phyloP scores from a whole-genome alignment of 2,329 filamentous ascomycete species.

The Akanthomyces muscarius region DNA sequence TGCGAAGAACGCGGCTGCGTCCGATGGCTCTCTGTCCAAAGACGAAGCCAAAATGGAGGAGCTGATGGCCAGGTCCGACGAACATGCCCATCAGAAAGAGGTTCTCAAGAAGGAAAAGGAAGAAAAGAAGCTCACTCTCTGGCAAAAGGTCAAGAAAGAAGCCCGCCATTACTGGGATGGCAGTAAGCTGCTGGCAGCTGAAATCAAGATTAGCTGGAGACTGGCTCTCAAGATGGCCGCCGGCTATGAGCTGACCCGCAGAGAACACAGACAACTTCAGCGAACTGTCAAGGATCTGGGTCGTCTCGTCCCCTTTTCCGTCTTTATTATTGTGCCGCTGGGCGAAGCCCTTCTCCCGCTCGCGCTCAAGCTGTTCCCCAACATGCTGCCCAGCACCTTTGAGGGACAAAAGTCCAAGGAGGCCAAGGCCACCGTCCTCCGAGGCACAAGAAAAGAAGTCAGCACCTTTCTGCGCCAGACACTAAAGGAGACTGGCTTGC shows the following conservation, averaged over 20 bases:
- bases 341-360: constrained; percentile 89
- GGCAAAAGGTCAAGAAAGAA: constrained; percentile 94
- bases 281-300: constrained; percentile 91
- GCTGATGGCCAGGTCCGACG: constrained; percentile 61
- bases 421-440: constrained; percentile 74
- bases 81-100: constrained; percentile 57
- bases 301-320: constrained; percentile 89
- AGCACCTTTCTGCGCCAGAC: constrained; percentile 86
- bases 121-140: constrained; percentile 80
- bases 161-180: constrained; percentile 96
- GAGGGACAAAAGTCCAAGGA: constrained; percentile 90
- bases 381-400: constrained; percentile 94
- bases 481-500: constrained; percentile 86
- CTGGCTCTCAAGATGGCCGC: constrained; percentile 96
- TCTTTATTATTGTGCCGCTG: constrained; percentile 95
- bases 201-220: constrained; percentile 87
- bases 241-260: constrained; percentile 90
- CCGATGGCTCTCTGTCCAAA: constrained; percentile 29
- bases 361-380: constrained; percentile 92
- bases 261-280: constrained; percentile 88
- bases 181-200: constrained; percentile 87
- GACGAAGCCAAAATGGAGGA: constrained; percentile 52
- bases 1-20: constrained; percentile 24
- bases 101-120: constrained; percentile 56
- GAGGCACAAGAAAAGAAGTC: constrained; percentile 88